A percentile compares a stretch with the other conserved stretches of the same genome.
These are phyloP conservation scores for Yamadazyma pseudoaaseri DNA, from an alignment of 1,139 yeast genomes.

Conservation along the genomic window DNA sequence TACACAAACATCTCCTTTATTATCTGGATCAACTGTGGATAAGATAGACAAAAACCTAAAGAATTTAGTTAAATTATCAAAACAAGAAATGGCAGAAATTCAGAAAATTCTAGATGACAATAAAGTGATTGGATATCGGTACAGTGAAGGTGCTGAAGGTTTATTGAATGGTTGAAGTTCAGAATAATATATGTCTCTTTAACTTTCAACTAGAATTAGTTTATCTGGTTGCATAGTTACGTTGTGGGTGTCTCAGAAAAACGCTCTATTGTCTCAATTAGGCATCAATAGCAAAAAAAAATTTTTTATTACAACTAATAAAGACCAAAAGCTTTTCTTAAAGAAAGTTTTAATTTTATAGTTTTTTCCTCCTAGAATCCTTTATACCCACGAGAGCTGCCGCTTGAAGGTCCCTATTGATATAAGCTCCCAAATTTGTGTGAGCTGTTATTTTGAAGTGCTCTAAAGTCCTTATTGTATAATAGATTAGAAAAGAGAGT, in stretches of 20 bases:
- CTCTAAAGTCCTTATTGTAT: constrained; percentile 12
- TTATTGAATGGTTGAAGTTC: too few relatives aligned
- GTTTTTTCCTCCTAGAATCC: not conserved
- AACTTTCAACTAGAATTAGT: too few relatives aligned
- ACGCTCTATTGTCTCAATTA: too few relatives aligned
- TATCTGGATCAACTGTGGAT: constrained; percentile 61
- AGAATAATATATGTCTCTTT: too few relatives aligned
- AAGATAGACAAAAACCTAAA: constrained; percentile 65
- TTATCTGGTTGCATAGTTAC: too few relatives aligned
- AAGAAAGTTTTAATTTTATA: not conserved
- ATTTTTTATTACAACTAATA: not conserved
- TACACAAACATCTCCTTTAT: constrained; percentile 71
- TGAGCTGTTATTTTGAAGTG: constrained; percentile 22
- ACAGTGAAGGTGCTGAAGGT: constrained; percentile 3
- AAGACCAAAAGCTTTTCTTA: not conserved
- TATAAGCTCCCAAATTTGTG: constrained; percentile 28
- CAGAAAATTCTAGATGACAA: constrained; percentile 5
- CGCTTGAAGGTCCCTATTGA: constrained; percentile 40
- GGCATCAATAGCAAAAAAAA: not conserved
- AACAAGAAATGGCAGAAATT: constrained; percentile 7
- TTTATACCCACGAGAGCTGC: constrained; percentile 44
- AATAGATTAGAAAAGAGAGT: constrained; percentile 2
- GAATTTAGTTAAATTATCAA: constrained; percentile 5
- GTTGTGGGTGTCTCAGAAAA: too few relatives aligned
- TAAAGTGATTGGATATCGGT: constrained; percentile 5